Conservation (phyloP, 2,329 filamentous ascomycete genomes). For the Monosporascus ibericus region DNA sequence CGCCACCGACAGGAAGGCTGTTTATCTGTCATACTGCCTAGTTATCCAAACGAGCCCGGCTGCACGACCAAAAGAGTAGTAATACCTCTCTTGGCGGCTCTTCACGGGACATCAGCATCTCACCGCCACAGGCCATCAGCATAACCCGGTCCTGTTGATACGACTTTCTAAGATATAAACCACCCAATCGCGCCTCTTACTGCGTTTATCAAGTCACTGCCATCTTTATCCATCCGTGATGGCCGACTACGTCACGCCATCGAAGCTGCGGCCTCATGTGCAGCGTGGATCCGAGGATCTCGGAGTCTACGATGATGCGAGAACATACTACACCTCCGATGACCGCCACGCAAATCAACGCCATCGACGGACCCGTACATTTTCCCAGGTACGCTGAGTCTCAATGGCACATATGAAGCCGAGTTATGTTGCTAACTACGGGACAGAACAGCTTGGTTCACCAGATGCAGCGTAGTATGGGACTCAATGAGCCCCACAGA, state of each 20-base stretch:
- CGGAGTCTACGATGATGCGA: conserved; percentile 49
- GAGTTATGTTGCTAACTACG: conserved; percentile 20
- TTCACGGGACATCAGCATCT: too few relatives aligned
- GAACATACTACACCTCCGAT: conserved; percentile 53
- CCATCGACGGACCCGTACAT: conserved; percentile 48
- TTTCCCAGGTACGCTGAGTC: conserved; percentile 41
- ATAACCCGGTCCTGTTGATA: too few relatives aligned
- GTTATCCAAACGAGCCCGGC: too few relatives aligned
- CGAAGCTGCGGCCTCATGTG: conserved; percentile 12
- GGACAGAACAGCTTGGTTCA: conserved; percentile 45
- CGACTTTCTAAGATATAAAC: not conserved
- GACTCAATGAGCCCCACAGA: conserved; percentile 47
- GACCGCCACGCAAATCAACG: conserved; percentile 45
- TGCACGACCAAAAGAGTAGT: too few relatives aligned
- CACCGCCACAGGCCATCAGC: too few relatives aligned
- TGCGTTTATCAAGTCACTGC: not conserved
- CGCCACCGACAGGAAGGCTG: not conserved
- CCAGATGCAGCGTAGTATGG: conserved; percentile 44
- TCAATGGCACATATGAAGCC: not conserved
- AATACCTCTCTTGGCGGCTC: too few relatives aligned
- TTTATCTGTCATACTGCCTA: not conserved
- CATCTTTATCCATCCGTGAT: conserved; percentile 8
- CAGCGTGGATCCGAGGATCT: conserved; percentile 35
- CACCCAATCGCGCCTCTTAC: not conserved
- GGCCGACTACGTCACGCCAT: conserved; percentile 15